Evolutionary conservation across 2,329 filamentous ascomycete species (phyloP), one percentile per base, ranked within the genome.

Genomic region (Cryphonectria radicalis): DNA sequence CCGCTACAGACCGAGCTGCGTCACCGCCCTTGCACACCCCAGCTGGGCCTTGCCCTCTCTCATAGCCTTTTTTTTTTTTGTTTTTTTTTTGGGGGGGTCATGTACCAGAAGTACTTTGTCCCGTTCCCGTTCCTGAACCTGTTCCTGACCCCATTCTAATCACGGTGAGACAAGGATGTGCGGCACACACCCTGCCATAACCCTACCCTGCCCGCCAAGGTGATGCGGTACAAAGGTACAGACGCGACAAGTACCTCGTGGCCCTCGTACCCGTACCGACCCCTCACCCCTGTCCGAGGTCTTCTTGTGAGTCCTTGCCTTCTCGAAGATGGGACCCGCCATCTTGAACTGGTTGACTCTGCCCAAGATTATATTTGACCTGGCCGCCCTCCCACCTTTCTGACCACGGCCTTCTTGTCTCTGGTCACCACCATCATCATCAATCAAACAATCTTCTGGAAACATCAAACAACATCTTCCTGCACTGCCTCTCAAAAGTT

Each of bases 151-250:
- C 71, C 71, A 63, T 68, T 35, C 71, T 46, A 68, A 71, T 69
- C 50, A 73, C 69, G 63, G 71, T 62, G 69, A 25, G 59, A 63
- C 71, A 71, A 59, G 71, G 71, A 71, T 73, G 55, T 71, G 69
- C 71, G 71, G 71, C 63, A 65, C 63, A 65, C 63, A 65, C 63
- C 42, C 63, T 35, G 42, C 25, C 42, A 25, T 46, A 22, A 32
- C 10, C 42, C 63, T 32, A 50, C 40, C 63, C 42, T 32, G 63
- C 40, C 40, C 19, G 13, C 46, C 19, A 50, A 50, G 46, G 35
- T 37, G 59, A 62, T 37, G 59, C 32, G 59, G 63, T 65, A 65
- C 63, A 35, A 10, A 65, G 69, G 69, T 73, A 73, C 71, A 73
- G 71, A 64, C 71, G 57, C 17, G 25, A 13, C 53, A 72, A 50